phyloP scores from a whole-genome alignment of 139 green algal genomes.

The Coelastrella sp. region DNA sequence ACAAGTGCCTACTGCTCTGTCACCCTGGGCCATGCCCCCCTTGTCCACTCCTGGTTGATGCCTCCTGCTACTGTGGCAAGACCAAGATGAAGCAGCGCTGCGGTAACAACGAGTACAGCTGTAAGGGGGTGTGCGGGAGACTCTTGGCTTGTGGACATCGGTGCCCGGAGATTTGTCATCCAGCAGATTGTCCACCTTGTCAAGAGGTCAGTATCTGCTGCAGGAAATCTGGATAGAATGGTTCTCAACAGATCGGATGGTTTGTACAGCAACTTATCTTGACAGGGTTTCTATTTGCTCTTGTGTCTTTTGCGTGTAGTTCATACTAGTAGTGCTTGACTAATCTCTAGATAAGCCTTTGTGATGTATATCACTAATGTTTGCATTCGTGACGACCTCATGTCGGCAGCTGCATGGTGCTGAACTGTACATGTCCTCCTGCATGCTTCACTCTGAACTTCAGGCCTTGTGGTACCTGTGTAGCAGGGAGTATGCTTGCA shows the following conservation, averaged over 20 bases:
- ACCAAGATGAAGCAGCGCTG: slow-evolving; percentile 64
- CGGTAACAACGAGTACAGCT: slow-evolving; percentile 70
- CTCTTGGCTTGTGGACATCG: slow-evolving; percentile 62
- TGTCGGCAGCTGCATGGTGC: too few relatives aligned
- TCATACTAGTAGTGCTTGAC: too few relatives aligned
- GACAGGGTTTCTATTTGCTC: too few relatives aligned
- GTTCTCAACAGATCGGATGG: neutral
- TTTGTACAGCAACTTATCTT: neutral
- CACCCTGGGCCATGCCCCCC: slow-evolving; percentile 85
- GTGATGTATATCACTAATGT: too few relatives aligned
- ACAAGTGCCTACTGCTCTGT: slow-evolving; percentile 84
- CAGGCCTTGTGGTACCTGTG: too few relatives aligned
- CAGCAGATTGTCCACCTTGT: slow-evolving; percentile 63
- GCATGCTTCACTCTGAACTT: neutral
- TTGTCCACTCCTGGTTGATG: slow-evolving; percentile 76
- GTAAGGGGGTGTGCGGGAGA: slow-evolving; percentile 56
- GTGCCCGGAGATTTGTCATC: slow-evolving; percentile 69
- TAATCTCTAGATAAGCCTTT: too few relatives aligned
- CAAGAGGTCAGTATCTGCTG: slow-evolving; percentile 3
- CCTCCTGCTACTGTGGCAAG: slow-evolving; percentile 76
- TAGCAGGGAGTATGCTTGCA: too few relatives aligned
- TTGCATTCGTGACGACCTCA: too few relatives aligned
- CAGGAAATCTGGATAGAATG: neutral
- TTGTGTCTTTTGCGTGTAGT: neutral
- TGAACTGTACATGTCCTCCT: neutral